Percentiles rank a stretch among this genome's conserved stretches.
Evolutionary conservation across 352 stramenopile genomes (phyloP).

Genomic region (Phytophthora sp.): DNA sequence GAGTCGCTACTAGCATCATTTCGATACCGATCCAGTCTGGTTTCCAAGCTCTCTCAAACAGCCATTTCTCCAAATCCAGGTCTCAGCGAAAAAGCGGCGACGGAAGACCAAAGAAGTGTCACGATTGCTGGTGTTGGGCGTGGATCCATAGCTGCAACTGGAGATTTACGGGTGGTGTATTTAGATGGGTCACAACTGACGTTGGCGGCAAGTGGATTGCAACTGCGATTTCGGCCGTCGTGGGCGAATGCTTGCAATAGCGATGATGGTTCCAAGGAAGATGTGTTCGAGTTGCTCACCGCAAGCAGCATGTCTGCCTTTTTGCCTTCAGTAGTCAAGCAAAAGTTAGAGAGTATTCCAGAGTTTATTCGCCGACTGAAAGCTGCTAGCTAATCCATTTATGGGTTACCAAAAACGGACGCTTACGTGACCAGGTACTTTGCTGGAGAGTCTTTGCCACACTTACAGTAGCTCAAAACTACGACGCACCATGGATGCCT

Average conservation of each 20-base stretch:
- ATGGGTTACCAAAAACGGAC: conserved; percentile 24
- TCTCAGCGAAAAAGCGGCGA: neutral
- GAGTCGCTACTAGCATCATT: conserved; percentile 50
- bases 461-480: neutral
- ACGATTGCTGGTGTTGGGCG: conserved; percentile 51
- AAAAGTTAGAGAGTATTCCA: conserved; percentile 54
- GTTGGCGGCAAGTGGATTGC: conserved; percentile 48
- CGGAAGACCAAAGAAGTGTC: conserved; percentile 9
- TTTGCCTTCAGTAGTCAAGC: conserved; percentile 47
- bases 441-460: neutral
- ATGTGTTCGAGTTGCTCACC: conserved; percentile 51
- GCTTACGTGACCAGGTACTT: neutral
- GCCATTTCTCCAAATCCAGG: neutral
- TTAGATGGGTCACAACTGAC: conserved; percentile 50
- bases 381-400: conserved; percentile 26
- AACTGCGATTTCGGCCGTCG: conserved; percentile 45
- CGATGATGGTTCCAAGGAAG: conserved; percentile 11
- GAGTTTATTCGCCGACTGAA: conserved; percentile 59
- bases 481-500: conserved; percentile 17
- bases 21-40: conserved; percentile 23
- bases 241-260: conserved; percentile 4
- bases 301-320: conserved; percentile 39
- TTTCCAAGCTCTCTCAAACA: neutral
- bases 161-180: conserved; percentile 53
- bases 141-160: conserved; percentile 42